A percentile compares a stretch with the other conserved stretches of the same genome.
Evolutionary conservation across 2,329 filamentous ascomycete genomes (phyloP).

Genomic region (Aspergillus sp.): DNA sequence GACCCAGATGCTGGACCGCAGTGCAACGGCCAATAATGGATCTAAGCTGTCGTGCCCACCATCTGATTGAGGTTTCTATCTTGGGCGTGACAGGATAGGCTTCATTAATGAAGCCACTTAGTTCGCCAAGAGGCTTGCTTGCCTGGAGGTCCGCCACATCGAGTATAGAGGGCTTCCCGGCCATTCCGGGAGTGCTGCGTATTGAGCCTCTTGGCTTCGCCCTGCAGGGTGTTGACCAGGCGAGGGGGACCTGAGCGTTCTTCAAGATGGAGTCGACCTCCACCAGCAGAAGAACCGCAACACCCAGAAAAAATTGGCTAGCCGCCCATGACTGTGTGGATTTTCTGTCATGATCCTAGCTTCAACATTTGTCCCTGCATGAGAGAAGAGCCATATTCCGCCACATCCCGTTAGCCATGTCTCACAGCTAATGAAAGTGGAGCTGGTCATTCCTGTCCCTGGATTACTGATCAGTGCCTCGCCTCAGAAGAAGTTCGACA

Average conservation of each 20-base stretch:
- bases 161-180: neutral
- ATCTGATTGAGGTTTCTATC: neutral
- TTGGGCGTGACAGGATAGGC: neutral
- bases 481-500: conserved; percentile 16
- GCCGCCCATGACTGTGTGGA: conserved; percentile 12
- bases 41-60: neutral
- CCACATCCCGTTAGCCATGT: conserved; percentile 3
- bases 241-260: neutral
- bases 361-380: conserved; percentile 2
- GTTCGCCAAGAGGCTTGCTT: neutral
- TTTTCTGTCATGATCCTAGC: neutral
- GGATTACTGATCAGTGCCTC: conserved; percentile 15
- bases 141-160: neutral
- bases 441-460: conserved; percentile 9
- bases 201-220: neutral
- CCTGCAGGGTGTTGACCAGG: too few species aligned
- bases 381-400: conserved; percentile 2
- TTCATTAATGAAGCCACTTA: neutral
- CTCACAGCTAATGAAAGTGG: conserved; percentile 16
- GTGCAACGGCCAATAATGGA: neutral
- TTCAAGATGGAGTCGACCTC: neutral
- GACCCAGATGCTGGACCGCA: neutral
- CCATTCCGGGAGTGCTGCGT: neutral
- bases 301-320: neutral
- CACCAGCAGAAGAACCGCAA: neutral